Evolutionary conservation across 2,329 filamentous ascomycete genomes (phyloP), one percentile per base, ranked within the genome.

Genomic region (Cadophora sp.): DNA sequence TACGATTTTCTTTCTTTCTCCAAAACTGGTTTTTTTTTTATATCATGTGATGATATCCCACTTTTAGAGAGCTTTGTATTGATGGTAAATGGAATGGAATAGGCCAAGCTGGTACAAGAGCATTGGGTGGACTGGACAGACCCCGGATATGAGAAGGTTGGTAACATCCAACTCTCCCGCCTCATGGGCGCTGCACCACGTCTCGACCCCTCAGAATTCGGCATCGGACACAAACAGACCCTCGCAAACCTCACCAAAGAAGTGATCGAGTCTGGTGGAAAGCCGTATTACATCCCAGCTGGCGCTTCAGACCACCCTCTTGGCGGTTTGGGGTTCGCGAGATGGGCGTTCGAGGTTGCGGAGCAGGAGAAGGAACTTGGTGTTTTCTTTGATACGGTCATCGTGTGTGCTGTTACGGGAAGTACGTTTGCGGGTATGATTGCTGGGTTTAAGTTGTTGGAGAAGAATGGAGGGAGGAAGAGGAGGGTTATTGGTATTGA

Each of bases 381-480:
- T 0, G 74, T 91, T 13, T 89, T 89, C 76, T 92, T 91, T 76
- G 88, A 91, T 73, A 88, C 85, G 0, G 74, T 92, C 8, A 79
- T 92, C 63, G 90, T 91, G 9, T 92, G 89, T 75, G 88, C 87
- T 20, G 90, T 92, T 1, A 92, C 90, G 0, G 91, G 90, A 4
- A 88, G 85, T 6, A 92, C 90, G 1, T 83, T 91, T 75, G 90
- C 87, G 0, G 91, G 91, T 9, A 90, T 93, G 83, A 82, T 93
- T 9, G 90, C 89, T 0, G 91, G 91, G 0, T 91, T 92, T 77
- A 91, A 91, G 79, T 80, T 91, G 27, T 79, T 84, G 2, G 82
- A 90, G 78, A 82, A 78, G 74, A 78, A 79, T 70, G 80, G 82
- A 64, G 78, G 80, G 55, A 80, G 75, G 43, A 80, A 81, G 69